Conservation (phyloP, 345 rosid genomes). For the Ceriops decandra region DNA sequence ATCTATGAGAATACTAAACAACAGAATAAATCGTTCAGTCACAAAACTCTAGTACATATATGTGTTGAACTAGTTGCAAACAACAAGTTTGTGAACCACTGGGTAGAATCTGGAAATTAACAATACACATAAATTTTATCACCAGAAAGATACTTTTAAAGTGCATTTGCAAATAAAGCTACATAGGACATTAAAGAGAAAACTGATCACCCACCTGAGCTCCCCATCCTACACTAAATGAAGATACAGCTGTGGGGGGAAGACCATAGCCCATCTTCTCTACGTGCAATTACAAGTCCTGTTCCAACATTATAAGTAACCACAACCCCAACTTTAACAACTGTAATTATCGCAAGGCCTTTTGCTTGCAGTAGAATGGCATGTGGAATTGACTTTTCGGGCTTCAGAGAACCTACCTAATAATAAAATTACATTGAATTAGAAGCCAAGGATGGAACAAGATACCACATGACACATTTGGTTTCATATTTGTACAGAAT, state of each 20-base stretch:
- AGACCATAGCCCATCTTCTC: conserved; percentile 96
- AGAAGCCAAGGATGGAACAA: conserved; percentile 5
- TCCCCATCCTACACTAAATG: conserved; percentile 96
- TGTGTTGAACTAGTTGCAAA: not conserved
- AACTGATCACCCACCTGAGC: conserved; percentile 60
- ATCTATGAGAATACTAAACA: not conserved
- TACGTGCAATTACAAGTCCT: conserved; percentile 80
- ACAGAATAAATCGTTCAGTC: not conserved
- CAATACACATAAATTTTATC: not conserved
- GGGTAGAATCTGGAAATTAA: not conserved
- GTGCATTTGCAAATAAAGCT: not conserved
- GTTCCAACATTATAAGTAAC: conserved; percentile 91
- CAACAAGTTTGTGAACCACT: not conserved
- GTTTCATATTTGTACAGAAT: not conserved
- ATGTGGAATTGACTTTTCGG: conserved; percentile 87
- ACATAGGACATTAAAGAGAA: conserved; percentile 1
- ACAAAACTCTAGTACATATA: not conserved
- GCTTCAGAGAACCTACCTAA: conserved; percentile 70
- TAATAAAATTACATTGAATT: conserved; percentile 14
- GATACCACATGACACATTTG: too few relatives aligned
- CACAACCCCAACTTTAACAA: conserved; percentile 82
- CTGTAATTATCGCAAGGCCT: conserved; percentile 87
- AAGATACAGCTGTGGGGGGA: conserved; percentile 89
- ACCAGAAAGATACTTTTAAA: not conserved
- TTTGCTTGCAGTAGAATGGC: conserved; percentile 67